Evolutionary conservation across 352 stramenopile species (phyloP).

Genomic region (Phytophthora lateralis): DNA sequence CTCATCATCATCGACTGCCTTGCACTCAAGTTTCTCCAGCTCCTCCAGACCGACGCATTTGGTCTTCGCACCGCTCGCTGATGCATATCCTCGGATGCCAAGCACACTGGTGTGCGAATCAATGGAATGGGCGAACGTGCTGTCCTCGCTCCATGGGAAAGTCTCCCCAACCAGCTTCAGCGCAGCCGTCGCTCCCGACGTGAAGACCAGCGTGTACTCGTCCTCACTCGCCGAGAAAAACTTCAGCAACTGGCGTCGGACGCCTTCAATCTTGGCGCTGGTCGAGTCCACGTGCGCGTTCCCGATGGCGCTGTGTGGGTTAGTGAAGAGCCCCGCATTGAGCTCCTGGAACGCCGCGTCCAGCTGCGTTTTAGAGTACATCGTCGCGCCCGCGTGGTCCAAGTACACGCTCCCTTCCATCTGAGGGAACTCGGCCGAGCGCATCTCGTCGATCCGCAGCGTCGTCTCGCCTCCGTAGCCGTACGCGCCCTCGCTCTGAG

Average conservation of each 20-base stretch:
- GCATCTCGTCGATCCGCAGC: slow-evolving; percentile 51
- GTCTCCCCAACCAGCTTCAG: slow-evolving; percentile 85
- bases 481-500: slow-evolving; percentile 33
- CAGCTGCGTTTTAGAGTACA: slow-evolving; percentile 76
- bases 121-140: slow-evolving; percentile 61
- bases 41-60: slow-evolving; percentile 45
- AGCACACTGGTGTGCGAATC: slow-evolving; percentile 82
- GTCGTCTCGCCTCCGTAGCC: slow-evolving; percentile 31
- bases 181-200: slow-evolving; percentile 76
- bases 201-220: slow-evolving; percentile 87
- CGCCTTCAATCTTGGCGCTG: slow-evolving; percentile 44
- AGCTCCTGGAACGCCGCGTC: slow-evolving; percentile 55
- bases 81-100: slow-evolving; percentile 60
- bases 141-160: slow-evolving; percentile 70
- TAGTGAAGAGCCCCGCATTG: slow-evolving; percentile 55
- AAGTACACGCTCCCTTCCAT: slow-evolving; percentile 68
- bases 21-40: slow-evolving; percentile 39
- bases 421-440: slow-evolving; percentile 48
- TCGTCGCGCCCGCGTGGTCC: slow-evolving; percentile 85
- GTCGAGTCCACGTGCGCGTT: slow-evolving; percentile 43
- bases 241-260: slow-evolving; percentile 54
- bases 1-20: neutral
- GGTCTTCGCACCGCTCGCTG: slow-evolving; percentile 27
- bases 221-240: slow-evolving; percentile 76
- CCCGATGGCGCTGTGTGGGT: slow-evolving; percentile 60